These are phyloP conservation scores for Diaporthe aspalathi DNA, from an alignment of 2,329 filamentous ascomycete genomes.

Conservation along the genomic window DNA sequence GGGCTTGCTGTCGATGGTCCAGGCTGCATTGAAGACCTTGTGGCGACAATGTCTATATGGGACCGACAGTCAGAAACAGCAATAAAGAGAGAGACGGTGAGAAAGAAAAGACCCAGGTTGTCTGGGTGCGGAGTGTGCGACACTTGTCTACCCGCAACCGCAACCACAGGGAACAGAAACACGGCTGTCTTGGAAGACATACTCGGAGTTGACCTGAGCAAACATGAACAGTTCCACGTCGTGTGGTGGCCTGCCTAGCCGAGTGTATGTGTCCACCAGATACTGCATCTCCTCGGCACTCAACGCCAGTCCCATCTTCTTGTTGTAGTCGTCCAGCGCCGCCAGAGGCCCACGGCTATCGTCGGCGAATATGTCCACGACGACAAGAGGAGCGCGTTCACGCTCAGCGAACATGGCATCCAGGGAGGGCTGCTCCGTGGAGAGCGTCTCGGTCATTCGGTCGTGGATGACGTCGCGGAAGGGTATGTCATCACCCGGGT, in stretches of 20 bases:
- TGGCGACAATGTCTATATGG: conserved; percentile 46
- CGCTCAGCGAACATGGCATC: conserved; percentile 82
- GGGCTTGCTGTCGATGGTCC: conserved; percentile 88
- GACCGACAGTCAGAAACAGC: conserved; percentile 77
- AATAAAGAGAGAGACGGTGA: conserved; percentile 75
- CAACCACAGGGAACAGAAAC: conserved; percentile 10
- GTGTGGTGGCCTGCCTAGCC: conserved; percentile 75
- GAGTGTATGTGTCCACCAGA: conserved; percentile 83
- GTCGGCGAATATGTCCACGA: conserved; percentile 76
- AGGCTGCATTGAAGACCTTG: conserved; percentile 96
- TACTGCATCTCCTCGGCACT: conserved; percentile 94
- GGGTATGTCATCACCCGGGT: conserved; percentile 61
- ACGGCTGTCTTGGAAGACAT: conserved; percentile 52
- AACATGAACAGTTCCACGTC: conserved; percentile 99
- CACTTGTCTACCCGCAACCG: conserved; percentile 32
- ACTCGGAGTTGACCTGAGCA: conserved; percentile 98
- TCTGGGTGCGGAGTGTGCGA: conserved; percentile 26
- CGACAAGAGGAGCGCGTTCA: conserved; percentile 71
- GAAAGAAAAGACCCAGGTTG: no score
- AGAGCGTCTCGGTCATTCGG: conserved; percentile 93
- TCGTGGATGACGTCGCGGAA: conserved; percentile 84
- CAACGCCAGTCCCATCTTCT: conserved; percentile 83
- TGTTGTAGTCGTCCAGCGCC: conserved; percentile 85
- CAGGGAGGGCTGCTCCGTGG: conserved; percentile 74
- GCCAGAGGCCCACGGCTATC: conserved; percentile 73